Base-by-base conservation (phyloP, 2,329 filamentous ascomycete genomes). In the Talaromyces pinophilus region DNA sequence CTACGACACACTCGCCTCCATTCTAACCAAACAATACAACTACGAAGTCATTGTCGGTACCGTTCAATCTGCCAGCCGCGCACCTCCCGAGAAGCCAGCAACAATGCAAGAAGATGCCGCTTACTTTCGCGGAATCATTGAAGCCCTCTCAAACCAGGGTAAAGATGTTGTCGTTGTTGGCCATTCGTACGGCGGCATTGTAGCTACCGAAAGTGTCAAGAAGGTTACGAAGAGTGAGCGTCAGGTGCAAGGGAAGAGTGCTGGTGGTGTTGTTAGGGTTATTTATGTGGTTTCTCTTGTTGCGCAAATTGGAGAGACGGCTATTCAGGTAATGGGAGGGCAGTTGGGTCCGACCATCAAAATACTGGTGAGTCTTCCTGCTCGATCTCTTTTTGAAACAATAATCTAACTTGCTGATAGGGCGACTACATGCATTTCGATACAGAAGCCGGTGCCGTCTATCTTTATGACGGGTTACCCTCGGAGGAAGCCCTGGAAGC, bases 41-140 rank as follows among this genome's bases (percentile, higher is more conserved):
- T 69, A 70, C 57, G 71, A 72, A 54, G 62, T 70, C 28, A 63
- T 72, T 50, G 67, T 67, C 13, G 67, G 59, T 15, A 68, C 70
- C 0, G 60, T 68, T 3, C 67, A 57, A 50, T 63, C 63, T 25
- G 19, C 63, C 13, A 60, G 19, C 22, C 48, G 64, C 40, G 55
- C 19, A 44, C 48, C 59, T 17, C 52, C 64, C 19, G 63, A 60
- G 15, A 72, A 74, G 5, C 70, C 73, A 5, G 67, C 70, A 6
- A 75, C 76, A 33, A 74, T 77, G 61, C 69, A 71, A 25, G 71
- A 76, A 59, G 77, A 79, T 61, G 77, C 75, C 0, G 69, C 71
- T 3, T 70, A 70, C 57, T 73, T 79, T 33, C 70, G 70, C 40
- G 63, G 63, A 3, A 71, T 69, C 0, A 64, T 80, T 5, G 67